Conservation (phyloP, 225 moss, liverwort and hornwort genomes). For the Bryum argenteum region DNA sequence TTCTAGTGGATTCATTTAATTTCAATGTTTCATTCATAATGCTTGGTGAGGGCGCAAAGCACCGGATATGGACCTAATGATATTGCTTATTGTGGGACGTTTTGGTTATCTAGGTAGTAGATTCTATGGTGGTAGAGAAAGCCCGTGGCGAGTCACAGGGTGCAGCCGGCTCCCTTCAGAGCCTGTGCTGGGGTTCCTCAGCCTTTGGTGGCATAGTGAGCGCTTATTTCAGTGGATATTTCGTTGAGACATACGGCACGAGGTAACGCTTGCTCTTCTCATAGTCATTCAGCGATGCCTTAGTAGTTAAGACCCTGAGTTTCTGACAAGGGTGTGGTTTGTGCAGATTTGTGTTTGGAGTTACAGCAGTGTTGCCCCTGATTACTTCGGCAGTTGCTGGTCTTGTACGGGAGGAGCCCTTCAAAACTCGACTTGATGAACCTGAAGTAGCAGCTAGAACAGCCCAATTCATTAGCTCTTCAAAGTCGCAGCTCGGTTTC, state of each 20-base stretch:
- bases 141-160: slow-evolving; percentile 70
- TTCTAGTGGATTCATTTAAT: background rate
- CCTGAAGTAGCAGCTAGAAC: slow-evolving; percentile 31
- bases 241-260: slow-evolving; percentile 67
- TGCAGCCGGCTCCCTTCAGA: slow-evolving; percentile 71
- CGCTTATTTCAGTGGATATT: slow-evolving; percentile 69
- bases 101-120: slow-evolving; percentile 52
- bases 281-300: background rate
- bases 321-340: slow-evolving; percentile 6
- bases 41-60: slow-evolving; percentile 3
- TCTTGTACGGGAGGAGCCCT: slow-evolving; percentile 61
- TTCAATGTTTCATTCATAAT: background rate
- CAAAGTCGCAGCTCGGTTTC: slow-evolving; percentile 71
- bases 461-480: slow-evolving; percentile 54
- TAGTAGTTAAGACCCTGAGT: background rate
- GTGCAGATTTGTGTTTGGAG: slow-evolving; percentile 70
- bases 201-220: slow-evolving; percentile 69
- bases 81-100: background rate
- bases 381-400: slow-evolving; percentile 71
- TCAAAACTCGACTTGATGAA: slow-evolving; percentile 14
- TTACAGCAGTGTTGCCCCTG: slow-evolving; percentile 61
- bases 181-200: slow-evolving; percentile 71
- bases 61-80: background rate
- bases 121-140: slow-evolving; percentile 76
- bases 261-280: slow-evolving; percentile 37